phyloP scores from a whole-genome alignment of 2,329 filamentous ascomycete species.

The Didymella keratinophila region DNA sequence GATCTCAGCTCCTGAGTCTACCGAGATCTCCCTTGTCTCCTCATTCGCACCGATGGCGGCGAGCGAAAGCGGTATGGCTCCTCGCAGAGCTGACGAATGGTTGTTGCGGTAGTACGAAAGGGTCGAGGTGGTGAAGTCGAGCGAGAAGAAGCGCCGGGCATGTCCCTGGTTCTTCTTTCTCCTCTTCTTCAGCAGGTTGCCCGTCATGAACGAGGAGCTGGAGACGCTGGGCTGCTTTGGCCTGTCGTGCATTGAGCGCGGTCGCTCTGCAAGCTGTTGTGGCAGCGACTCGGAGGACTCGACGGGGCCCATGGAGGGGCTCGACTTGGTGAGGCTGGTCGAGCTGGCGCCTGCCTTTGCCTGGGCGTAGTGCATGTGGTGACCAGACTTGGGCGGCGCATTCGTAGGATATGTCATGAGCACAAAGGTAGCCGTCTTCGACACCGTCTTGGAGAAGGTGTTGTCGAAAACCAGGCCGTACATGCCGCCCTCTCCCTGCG shows the following conservation, averaged over 20 bases:
- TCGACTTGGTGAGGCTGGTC: conserved; percentile 49
- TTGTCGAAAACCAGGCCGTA: conserved; percentile 98
- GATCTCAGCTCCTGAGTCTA: conserved; percentile 95
- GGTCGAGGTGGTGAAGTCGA: conserved; percentile 93
- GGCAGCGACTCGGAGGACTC: conserved; percentile 62
- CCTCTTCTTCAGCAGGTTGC: conserved; percentile 85
- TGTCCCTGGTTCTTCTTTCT: conserved; percentile 94
- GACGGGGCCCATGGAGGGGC: conserved; percentile 52
- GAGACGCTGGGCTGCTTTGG: conserved; percentile 27
- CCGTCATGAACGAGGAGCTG: conserved; percentile 74
- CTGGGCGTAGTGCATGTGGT: conserved; percentile 69
- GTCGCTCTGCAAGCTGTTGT: conserved; percentile 49
- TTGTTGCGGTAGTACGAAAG: conserved; percentile 96
- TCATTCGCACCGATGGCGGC: conserved; percentile 92
- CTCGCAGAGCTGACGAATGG: conserved; percentile 88
- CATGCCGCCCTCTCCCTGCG: conserved; percentile 79
- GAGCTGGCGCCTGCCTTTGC: conserved; percentile 59
- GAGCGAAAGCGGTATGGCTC: conserved; percentile 88
- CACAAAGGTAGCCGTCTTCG: conserved; percentile 94
- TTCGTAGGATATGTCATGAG: conserved; percentile 92
- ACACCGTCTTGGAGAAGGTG: conserved; percentile 90
- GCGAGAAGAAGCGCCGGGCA: conserved; percentile 90
- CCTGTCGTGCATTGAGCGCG: conserved; percentile 48
- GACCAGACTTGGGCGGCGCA: conserved; percentile 75
- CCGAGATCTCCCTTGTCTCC: conserved; percentile 87